Evolutionary conservation across 2,329 filamentous ascomycete genomes (phyloP), one percentile per base, ranked within the genome.

Genomic region (Phyllosticta capitalensis): DNA sequence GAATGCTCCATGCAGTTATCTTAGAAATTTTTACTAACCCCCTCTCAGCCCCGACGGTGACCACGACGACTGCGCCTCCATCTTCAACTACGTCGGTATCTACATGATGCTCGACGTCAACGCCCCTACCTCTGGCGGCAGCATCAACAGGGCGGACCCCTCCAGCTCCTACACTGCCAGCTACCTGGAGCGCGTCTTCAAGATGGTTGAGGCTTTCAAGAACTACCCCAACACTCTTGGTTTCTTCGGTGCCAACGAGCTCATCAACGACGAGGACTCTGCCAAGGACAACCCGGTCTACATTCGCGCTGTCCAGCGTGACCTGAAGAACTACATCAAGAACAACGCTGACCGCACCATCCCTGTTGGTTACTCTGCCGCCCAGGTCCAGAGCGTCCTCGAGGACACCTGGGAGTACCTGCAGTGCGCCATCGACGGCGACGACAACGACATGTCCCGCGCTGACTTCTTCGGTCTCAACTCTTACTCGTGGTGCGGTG

Each of bases 391-490:
- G 62, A 75, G 81, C 1, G 83, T 89, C 51, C 81, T 92, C 22
- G 79, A 85, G 69, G 89, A 92, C 67, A 87, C 83, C 58, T 91
- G 81, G 83, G 84, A 87, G 70, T 92, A 89, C 75, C 79, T 91
- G 75, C 81, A 87, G 70, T 92, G 88, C 75, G 76, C 80, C 45
- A 72, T 79, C 57, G 80, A 87, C 69, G 75, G 78, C 62, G 49
- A 67, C 72, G 70, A 73, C 22, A 19, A 52, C 9, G 78, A 83
- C 62, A 78, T 81, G 69, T 88, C 85, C 64, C 81, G 82, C 28
- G 83, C 81, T 59, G 89, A 92, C 67, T 78, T 92, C 67, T 91
- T 92, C 67, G 88, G 88, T 45, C 78, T 92, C 60, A 92, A 92
- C 75, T 83, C 81, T 75, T 86, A 84, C 74, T 87, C 86, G 73